Evolutionary conservation across 345 rosid species (phyloP), one percentile per base, ranked within the genome.

Genomic region (Adansonia digitata): DNA sequence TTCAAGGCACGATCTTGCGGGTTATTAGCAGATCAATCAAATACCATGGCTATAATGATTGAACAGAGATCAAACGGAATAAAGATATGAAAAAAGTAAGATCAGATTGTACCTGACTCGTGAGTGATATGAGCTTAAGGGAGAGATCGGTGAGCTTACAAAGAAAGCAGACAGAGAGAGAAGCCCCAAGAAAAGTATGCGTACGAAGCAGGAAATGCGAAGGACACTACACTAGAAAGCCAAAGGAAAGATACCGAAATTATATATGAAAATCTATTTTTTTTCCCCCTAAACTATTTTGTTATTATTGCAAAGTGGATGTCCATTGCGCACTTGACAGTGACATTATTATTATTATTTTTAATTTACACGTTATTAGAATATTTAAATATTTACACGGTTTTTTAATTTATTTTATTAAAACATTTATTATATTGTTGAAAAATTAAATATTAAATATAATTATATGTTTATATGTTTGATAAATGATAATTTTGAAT

Each of bases 1-100:
- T 2, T 5, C 4, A 71, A 52, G 34, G 15, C 31, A 66, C 17
- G 18, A 52, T 55, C 62, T n/a, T 53, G 29, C 8, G n/a, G 51
- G 18, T 66, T 34, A 66, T 66, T 22, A 42, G 20, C 74, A 71
- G 74, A 71, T 71, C 74, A 52, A 52, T 53, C 63, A 46, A 53
- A 71, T 11, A 52, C 49, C 13, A 18, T 31, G 43, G 5, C 4
- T 71, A 26, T n/a, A 18, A 26, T 5, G 62, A 52, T n/a, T 10
- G 12, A 12, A 51, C 31, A 15, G 4, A 45, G 46, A 71, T n/a
- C 26, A 52, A 20, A 13, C 9, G 34, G 15, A 45, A 20, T 31
- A 11, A 11, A 52, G 1, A 12, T n/a, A 20, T 13, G 34, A 24
- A 12, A 27, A 53, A 71, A 45, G 7, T 31, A 57, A 34, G 31